A percentile compares a stretch with the other conserved stretches of the same genome.
Evolutionary conservation across 139 green algal genomes (phyloP).

Genomic region (Desmodesmus armatus): DNA sequence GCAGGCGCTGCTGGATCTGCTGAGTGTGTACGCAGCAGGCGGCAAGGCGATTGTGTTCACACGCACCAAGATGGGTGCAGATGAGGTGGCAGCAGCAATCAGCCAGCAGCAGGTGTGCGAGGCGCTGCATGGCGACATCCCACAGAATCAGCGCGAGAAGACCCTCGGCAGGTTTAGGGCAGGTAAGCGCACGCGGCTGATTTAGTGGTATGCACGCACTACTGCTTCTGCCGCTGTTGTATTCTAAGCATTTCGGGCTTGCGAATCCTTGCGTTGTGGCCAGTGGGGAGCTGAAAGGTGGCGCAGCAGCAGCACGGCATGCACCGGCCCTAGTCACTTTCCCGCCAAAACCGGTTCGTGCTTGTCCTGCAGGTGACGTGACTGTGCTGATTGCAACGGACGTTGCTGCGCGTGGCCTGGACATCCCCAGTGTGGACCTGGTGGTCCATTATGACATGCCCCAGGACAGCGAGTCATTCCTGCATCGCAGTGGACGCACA

Average conservation of each 20-base stretch:
- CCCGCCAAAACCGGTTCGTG: too few species aligned
- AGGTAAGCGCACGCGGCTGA: constrained; percentile 89
- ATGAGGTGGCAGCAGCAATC: constrained; percentile 86
- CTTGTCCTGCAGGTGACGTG: constrained; percentile 89
- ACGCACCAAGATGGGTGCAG: constrained; percentile 93
- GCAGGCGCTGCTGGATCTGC: constrained; percentile 86
- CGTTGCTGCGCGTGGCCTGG: constrained; percentile 96
- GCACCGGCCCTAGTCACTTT: too few species aligned
- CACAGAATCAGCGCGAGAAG: constrained; percentile 85
- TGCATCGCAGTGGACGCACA: constrained; percentile 92
- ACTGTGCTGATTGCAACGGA: constrained; percentile 96
- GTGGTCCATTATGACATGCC: constrained; percentile 91
- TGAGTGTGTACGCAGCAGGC: constrained; percentile 83
- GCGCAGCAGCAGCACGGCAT: too few species aligned
- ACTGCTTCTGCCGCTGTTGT: too few species aligned
- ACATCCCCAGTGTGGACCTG: constrained; percentile 95
- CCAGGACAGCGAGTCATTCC: constrained; percentile 94
- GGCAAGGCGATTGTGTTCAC: constrained; percentile 97
- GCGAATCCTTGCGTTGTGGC: too few species aligned
- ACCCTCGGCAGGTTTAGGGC: constrained; percentile 82
- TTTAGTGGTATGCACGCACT: too few species aligned
- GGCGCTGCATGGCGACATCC: constrained; percentile 95
- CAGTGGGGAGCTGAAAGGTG: too few species aligned
- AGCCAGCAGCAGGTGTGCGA: constrained; percentile 61
- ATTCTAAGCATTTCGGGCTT: too few species aligned